A percentile compares a stretch with the other conserved stretches of the same genome.
phyloP scores from a whole-genome alignment of 345 rosid species.

The Hibiscus syriacus region DNA sequence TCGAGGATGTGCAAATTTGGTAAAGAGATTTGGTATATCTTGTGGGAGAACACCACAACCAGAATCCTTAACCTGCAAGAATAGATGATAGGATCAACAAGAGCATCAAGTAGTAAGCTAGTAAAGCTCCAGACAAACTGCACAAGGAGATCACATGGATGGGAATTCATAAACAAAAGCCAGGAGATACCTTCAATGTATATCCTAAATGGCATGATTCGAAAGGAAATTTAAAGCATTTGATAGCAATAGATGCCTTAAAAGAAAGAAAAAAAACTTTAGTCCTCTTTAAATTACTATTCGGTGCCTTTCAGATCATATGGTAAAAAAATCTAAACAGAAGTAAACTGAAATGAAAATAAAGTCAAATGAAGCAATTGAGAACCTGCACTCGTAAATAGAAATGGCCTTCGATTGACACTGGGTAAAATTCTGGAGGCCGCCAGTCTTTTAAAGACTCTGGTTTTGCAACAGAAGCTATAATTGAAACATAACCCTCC shows the following conservation, averaged over 20 bases:
- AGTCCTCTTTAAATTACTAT: background rate
- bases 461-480: constrained; percentile 70
- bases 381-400: constrained; percentile 73
- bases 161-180: background rate
- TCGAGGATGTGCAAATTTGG: constrained; percentile 53
- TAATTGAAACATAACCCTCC: constrained; percentile 66
- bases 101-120: background rate
- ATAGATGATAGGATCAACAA: constrained; percentile 6
- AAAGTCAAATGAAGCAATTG: constrained; percentile 10
- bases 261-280: background rate
- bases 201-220: background rate
- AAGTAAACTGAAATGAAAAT: background rate
- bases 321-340: background rate
- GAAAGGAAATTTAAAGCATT: background rate
- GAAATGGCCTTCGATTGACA: constrained; percentile 57
- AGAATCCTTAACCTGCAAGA: constrained; percentile 70
- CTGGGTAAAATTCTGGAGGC: constrained; percentile 56
- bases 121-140: background rate
- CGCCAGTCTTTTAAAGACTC: constrained; percentile 66
- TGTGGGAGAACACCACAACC: constrained; percentile 79
- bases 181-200: background rate
- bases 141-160: background rate
- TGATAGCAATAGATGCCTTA: background rate
- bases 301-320: constrained; percentile 6
- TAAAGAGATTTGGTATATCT: constrained; percentile 61